Base-by-base conservation (phyloP, 768 basidiomycete genomes). In the Serendipita sp. region DNA sequence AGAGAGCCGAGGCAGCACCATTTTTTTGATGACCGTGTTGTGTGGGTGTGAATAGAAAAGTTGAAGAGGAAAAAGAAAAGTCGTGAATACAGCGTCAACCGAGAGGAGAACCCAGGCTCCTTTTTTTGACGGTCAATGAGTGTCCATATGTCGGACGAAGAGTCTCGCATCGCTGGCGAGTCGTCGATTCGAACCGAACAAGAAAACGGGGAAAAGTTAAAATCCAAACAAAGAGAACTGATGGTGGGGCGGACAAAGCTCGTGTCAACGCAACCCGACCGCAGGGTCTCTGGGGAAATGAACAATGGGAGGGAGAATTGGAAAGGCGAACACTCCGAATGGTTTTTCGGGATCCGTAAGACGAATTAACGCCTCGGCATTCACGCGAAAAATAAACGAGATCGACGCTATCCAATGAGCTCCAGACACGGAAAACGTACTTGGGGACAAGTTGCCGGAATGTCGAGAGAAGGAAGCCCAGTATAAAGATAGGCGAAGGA, bases 361-460 rank as follows among this genome's bases (percentile, higher is more conserved):
- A 60, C 55, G 55, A 60, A 23, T 36, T n/a, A 60, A 60, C 55
- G 55, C 55, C 55, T 60, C 55, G 55, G 55, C 55, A 60, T 60
- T 27, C 55, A 10, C 55, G 34, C 55, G 34, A 36, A 27, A 11
- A 29, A 29, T 11, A 29, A 53, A 40, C 13, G 37, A 40, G 37
- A 40, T 40, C 37, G 37, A 40, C 37, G 37, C 37, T 5, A 40
- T 40, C 37, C 37, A 40, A 23, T 23, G 23, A 23, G 23, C 37
- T 5, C 13, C 37, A 5, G 37, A 40, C 37, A 40, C 37, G 37
- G 37, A 6, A 23, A 23, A 13, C 37, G 37, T 40, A 40, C 37
- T 40, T 40, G 37, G 37, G 23, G 37, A 40, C 37, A 40, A 52
- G 18, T 52, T 18, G 31, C 48, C 48, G 31, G 48, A 52, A 52